These are phyloP conservation scores for Aureobasidium sp. DNA, from an alignment of 2,329 filamentous ascomycete species.

Conservation along the genomic window DNA sequence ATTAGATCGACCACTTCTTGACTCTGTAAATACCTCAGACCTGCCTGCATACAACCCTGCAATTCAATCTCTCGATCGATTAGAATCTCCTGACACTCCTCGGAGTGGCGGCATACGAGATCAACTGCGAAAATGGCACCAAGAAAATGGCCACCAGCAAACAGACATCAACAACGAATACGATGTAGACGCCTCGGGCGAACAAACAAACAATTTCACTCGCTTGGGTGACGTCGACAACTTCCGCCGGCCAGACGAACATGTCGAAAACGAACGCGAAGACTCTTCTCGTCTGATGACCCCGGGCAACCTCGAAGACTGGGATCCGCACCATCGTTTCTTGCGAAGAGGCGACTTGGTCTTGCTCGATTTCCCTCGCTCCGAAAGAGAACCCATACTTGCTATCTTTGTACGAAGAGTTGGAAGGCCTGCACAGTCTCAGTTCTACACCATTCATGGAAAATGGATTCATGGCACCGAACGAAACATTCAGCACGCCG, in stretches of 20 bases:
- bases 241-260: conserved; percentile 17
- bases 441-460: conserved; percentile 44
- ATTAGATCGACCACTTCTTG: neutral
- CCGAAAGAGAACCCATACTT: conserved; percentile 33
- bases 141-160: conserved; percentile 26
- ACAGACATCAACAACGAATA: conserved; percentile 18
- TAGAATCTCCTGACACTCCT: neutral
- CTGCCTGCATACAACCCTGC: neutral
- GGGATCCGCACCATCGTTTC: conserved; percentile 28
- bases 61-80: neutral
- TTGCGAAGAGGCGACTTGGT: conserved; percentile 41
- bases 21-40: neutral
- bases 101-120: conserved; percentile 23
- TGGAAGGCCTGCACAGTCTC: conserved; percentile 25
- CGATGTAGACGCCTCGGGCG: conserved; percentile 20
- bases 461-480: conserved; percentile 36
- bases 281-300: conserved; percentile 16
- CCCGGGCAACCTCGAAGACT: conserved; percentile 23
- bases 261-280: conserved; percentile 20
- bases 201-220: conserved; percentile 21
- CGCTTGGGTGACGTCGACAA: conserved; percentile 22
- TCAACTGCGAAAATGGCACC: conserved; percentile 36
- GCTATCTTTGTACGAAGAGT: conserved; percentile 41
- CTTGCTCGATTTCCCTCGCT: conserved; percentile 27
- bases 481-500: conserved; percentile 37